phyloP scores from a whole-genome alignment of 2,329 filamentous ascomycete genomes.

The Diaporthe sp. region DNA sequence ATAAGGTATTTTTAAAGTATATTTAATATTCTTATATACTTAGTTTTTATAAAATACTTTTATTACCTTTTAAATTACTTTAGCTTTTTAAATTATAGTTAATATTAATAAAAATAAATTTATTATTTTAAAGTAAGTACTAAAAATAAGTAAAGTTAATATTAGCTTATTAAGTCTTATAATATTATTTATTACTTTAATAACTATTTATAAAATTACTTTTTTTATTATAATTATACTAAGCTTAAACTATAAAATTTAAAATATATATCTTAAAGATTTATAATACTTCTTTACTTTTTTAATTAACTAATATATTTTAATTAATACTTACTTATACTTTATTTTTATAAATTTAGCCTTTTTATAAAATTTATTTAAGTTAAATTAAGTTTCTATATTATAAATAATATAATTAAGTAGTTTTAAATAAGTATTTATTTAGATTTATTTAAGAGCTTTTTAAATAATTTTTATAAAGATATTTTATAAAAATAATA shows the following conservation, averaged over 20 bases:
- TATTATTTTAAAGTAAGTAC: not conserved
- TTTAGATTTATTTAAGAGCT: not conserved
- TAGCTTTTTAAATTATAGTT: not conserved
- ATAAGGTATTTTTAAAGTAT: not conserved
- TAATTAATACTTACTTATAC: not conserved
- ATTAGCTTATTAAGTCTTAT: not conserved
- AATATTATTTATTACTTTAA: not conserved
- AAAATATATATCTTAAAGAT: not conserved
- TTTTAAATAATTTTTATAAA: not conserved
- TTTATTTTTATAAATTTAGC: not conserved
- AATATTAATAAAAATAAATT: not conserved
- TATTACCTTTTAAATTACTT: not conserved
- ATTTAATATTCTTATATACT: not conserved
- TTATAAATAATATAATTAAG: conserved; percentile 7
- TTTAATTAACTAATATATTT: not conserved
- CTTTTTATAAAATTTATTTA: not conserved
- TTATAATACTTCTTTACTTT: not conserved
- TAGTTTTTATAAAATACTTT: not conserved
- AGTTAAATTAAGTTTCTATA: not conserved
- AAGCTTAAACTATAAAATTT: not conserved
- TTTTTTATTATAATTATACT: not conserved
- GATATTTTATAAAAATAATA: not conserved
- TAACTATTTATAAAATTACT: not conserved
- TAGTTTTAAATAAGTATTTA: not conserved
- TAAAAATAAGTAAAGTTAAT: not conserved